Evolutionary conservation across 306 rosid species (phyloP), one percentile per base, ranked within the genome.

Genomic region (Rosa lucieae): DNA sequence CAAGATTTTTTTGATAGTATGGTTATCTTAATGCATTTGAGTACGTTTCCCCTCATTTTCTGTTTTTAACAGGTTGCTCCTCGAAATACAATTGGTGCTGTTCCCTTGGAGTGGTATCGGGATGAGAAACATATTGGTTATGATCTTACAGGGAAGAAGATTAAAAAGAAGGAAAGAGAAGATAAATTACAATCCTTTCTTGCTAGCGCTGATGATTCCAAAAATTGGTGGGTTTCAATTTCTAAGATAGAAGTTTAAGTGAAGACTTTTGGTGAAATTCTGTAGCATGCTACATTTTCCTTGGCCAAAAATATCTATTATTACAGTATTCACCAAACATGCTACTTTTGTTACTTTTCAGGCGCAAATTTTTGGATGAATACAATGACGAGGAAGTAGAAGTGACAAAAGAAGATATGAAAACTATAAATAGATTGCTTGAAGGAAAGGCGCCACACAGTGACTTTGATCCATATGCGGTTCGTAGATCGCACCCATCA

Each of bases 81-180:
- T 32, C 90, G 93, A 62, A 95, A 95, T 81, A 92, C 97, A 0
- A n/a, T 91, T 47, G 99, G 99, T 62, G 89, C 93, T 71, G 98
- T 92, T 77, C 98, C 97, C 49, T 79, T 92, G 89, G 86, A 84
- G 72, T 95, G 97, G 98, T 93, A 92, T 75, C 84, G 78, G 74
- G 96, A 92, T 70, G 99, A 95, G 80, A 84, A 90, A 13, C 99
- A 95, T 87, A 89, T 95, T 83, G 99, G 98, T 79, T 95, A 95
- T 78, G 97, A 95, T 77, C 77, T 87, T 73, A 77, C 82, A 70
- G 99, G 99, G 51, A 91, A 90, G 88, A 95, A 88, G 87, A 89
- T 95, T 77, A 86, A 85, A 84, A 92, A 90, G 87, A 92, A 86
- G 79, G 97, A 89, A 68, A 91, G 84, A 56, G 89, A 81, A 78